phyloP scores from a whole-genome alignment of 2,329 filamentous ascomycete species.

The Hymenoscyphus scutula region DNA sequence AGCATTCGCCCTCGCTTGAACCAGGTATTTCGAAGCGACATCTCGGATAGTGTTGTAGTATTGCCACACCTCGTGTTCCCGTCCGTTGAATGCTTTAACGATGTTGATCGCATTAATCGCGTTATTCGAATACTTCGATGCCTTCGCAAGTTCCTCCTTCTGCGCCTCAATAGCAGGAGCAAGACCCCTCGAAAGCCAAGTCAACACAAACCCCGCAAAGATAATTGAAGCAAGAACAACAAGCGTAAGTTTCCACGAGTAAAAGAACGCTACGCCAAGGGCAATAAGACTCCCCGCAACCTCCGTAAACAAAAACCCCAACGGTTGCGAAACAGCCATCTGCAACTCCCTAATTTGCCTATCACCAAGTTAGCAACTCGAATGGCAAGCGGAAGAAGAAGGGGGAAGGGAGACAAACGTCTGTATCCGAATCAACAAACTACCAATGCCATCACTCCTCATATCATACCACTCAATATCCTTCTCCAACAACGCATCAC shows the following conservation, averaged over 20 bases:
- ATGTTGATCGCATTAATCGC: constrained; percentile 75
- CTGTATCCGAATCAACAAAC: constrained; percentile 70
- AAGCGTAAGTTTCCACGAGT: constrained; percentile 80
- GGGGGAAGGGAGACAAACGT: constrained; percentile 53
- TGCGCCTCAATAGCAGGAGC: constrained; percentile 68
- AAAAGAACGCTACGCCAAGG: constrained; percentile 70
- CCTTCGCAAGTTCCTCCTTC: constrained; percentile 62
- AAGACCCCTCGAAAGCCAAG: constrained; percentile 58
- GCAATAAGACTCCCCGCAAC: constrained; percentile 63
- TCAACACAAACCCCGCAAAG: constrained; percentile 59
- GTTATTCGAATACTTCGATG: constrained; percentile 69
- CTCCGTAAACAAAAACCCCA: constrained; percentile 68
- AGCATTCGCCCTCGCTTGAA: constrained; percentile 67
- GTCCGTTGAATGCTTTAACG: constrained; percentile 82
- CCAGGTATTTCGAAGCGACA: constrained; percentile 62
- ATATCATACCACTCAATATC: constrained; percentile 82
- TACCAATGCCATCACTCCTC: constrained; percentile 66
- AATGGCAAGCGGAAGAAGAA: too few species aligned
- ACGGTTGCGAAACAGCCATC: constrained; percentile 71
- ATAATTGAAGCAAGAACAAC: constrained; percentile 74
- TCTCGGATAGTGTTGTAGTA: constrained; percentile 58
- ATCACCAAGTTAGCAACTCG: too few species aligned
- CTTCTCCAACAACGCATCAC: constrained; percentile 65
- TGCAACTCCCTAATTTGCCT: constrained; percentile 85
- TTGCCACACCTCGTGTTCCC: constrained; percentile 64